phyloP scores from a whole-genome alignment of 495 filamentous ascomycete species.

The Hyaloscypha finlandica region DNA sequence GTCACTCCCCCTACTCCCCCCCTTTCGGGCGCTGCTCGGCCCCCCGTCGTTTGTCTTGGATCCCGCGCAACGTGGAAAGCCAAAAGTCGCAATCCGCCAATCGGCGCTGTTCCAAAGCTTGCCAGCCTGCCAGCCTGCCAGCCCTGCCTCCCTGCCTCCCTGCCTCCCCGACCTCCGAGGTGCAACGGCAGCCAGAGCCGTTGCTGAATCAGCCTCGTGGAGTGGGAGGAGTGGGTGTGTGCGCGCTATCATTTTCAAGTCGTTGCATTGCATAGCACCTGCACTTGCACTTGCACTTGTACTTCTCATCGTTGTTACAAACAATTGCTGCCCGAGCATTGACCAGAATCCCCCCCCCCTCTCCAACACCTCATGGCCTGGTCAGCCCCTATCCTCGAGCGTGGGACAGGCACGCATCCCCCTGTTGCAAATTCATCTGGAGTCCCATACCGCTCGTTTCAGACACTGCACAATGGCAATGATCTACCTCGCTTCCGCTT shows the following conservation, averaged over 20 bases:
- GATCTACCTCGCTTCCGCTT: neutral
- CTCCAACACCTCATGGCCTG: neutral
- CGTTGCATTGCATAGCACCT: no score
- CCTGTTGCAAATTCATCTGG: neutral
- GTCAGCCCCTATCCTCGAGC: neutral
- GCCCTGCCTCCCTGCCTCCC: no score
- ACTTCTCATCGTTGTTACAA: no score
- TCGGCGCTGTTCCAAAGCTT: slow-evolving; percentile 1
- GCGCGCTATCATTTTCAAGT: neutral
- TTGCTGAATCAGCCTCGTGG: neutral
- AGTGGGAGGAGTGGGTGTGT: neutral
- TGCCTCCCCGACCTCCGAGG: no score
- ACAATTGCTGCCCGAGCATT: neutral
- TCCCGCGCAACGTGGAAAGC: no score
- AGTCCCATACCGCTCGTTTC: neutral
- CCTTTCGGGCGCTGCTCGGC: neutral
- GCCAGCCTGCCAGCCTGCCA: neutral
- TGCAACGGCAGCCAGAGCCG: slow-evolving; percentile 16
- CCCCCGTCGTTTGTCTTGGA: neutral
- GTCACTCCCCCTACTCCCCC: neutral
- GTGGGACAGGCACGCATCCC: neutral
- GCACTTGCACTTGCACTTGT: no score
- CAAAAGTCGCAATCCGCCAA: neutral
- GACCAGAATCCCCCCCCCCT: neutral
- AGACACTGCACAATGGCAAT: neutral